phyloP scores from a whole-genome alignment of 768 basidiomycete species.

The Tephrocybe sp. region DNA sequence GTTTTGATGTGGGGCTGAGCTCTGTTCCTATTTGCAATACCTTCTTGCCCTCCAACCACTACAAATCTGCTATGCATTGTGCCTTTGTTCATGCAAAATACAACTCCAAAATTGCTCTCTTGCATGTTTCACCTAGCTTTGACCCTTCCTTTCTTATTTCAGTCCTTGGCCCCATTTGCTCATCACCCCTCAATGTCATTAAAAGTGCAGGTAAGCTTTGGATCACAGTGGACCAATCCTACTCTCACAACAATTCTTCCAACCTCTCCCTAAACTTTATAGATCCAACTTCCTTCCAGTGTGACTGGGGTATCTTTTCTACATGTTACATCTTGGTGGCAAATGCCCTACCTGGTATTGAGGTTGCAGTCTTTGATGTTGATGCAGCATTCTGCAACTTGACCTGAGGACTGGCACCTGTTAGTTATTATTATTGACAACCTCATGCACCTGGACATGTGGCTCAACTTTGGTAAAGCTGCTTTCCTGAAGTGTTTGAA shows the following conservation, averaged over 20 bases:
- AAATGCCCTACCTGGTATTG: slow-evolving; percentile 1
- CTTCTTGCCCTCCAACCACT: slow-evolving; percentile 19
- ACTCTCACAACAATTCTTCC: slow-evolving; percentile 3
- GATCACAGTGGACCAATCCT: slow-evolving; percentile 28
- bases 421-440: not conserved
- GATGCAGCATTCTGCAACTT: slow-evolving; percentile 3
- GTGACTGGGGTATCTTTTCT: slow-evolving; percentile 9
- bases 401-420: not conserved
- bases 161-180: slow-evolving; percentile 24
- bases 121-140: slow-evolving; percentile 15
- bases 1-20: slow-evolving; percentile 19
- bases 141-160: slow-evolving; percentile 8
- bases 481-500: slow-evolving; percentile 30
- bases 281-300: slow-evolving; percentile 2
- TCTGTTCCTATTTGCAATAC: slow-evolving; percentile 2
- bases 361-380: slow-evolving; percentile 6
- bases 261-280: slow-evolving; percentile 5
- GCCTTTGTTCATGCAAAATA: slow-evolving; percentile 16
- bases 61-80: not conserved
- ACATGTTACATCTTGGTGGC: slow-evolving; percentile 9
- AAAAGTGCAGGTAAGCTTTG: slow-evolving; percentile 21
- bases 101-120: slow-evolving; percentile 12
- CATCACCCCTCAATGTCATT: slow-evolving; percentile 26
- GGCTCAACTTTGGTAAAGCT: slow-evolving; percentile 22
- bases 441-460: slow-evolving; percentile 8